Base-by-base conservation (phyloP, 2,329 filamentous ascomycete species). In the Fusarium sp. region DNA sequence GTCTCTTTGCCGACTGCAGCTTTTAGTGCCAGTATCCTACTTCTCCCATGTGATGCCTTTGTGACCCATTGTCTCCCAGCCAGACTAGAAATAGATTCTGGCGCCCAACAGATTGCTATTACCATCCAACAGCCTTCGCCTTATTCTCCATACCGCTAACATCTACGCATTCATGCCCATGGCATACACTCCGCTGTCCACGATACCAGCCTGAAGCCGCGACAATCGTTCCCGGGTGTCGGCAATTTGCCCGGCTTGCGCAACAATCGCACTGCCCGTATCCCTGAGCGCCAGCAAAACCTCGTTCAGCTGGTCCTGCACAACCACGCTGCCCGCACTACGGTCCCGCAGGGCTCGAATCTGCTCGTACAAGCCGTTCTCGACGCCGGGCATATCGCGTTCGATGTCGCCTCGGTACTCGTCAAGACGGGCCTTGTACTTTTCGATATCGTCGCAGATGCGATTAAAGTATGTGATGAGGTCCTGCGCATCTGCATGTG, bases 311-410 rank as follows among this genome's bases (percentile, higher is more conserved):
- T 78, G 75, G 47, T 78, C 75, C 52, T 76, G 73, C 9, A 77
- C 72, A 14, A 73, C 61, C 6, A 57, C 63, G 33, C 61, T 68
- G 45, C 68, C 68, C 31, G 69, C 69, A 27, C 72, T 73, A 43
- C 72, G 72, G 49, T 78, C 75, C 7, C 75, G 70, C 14, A 78
- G 61, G 11, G 70, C 65, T 21, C 75, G 69, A 44, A 79, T 77
- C 57, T 78, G 76, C 57, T 79, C 78, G 54, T 80, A 80, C 14
- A 80, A 70, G 0, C 78, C 78, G 48, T 79, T 78, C 67, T 80
- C 78, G 2, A 80, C 78, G 25, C 78, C 77, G 3, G 78, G 78
- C 78, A 80, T 79, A 65, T 80, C 78, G 32, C 78, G 76, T 65
- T 80, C 78, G 37, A 80, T 80, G 63, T 79, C 78, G 44, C 70